A percentile compares a stretch with the other conserved stretches of the same genome.
phyloP scores from a whole-genome alignment of 345 rosid genomes.

The Hypericum androsaemum region DNA sequence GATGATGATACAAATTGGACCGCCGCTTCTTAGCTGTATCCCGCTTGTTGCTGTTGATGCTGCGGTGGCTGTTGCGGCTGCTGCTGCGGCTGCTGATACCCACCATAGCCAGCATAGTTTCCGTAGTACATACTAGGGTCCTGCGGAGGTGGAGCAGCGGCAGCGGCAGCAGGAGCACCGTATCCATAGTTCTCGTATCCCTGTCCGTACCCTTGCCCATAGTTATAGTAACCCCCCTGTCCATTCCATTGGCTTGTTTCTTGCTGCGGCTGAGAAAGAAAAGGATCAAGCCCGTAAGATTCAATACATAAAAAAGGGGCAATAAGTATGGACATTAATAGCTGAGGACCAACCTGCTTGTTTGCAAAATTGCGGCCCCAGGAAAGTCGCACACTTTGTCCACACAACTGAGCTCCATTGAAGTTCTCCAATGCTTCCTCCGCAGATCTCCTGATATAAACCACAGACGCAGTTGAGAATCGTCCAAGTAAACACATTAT shows the following conservation, averaged over 20 bases:
- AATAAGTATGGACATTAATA: neutral
- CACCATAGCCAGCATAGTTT: conserved; percentile 64
- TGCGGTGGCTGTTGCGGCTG: conserved; percentile 38
- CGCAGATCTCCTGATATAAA: conserved; percentile 53
- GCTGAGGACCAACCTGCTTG: conserved; percentile 46
- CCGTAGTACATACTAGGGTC: conserved; percentile 85
- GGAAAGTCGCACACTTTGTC: conserved; percentile 77
- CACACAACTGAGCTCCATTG: conserved; percentile 63
- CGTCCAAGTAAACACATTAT: neutral
- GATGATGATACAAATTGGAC: neutral
- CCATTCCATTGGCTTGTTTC: conserved; percentile 55
- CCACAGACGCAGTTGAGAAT: conserved; percentile 4
- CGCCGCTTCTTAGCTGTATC: conserved; percentile 39
- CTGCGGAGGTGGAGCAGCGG: conserved; percentile 42
- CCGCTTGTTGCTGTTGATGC: conserved; percentile 53
- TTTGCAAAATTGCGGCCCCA: conserved; percentile 90
- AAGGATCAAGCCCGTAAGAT: neutral
- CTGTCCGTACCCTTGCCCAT: conserved; percentile 53
- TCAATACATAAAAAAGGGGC: neutral
- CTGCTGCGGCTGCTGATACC: conserved; percentile 53
- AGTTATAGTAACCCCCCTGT: conserved; percentile 29
- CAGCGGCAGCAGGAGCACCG: too few relatives aligned
- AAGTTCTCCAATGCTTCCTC: conserved; percentile 65
- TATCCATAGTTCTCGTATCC: conserved; percentile 79
- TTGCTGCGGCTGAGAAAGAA: conserved; percentile 34